phyloP scores from a whole-genome alignment of 768 basidiomycete genomes.

The Kwoniella mangroviensis region DNA sequence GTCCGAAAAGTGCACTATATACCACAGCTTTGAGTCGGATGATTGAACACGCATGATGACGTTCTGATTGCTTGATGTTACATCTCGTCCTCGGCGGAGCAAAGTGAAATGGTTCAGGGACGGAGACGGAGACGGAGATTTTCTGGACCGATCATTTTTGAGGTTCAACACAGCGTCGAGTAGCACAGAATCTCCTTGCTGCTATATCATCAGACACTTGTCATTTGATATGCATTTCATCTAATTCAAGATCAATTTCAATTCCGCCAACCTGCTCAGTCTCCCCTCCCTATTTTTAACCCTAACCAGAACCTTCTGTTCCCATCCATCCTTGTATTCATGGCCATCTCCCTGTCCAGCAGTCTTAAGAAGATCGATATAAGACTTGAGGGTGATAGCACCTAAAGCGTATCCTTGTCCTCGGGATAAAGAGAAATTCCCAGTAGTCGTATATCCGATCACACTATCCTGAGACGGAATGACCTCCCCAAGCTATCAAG shows the following conservation, averaged over 20 bases:
- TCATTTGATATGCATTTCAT: background rate
- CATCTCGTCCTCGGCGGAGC: too few species aligned
- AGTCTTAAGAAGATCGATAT: constrained; percentile 12
- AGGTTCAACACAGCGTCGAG: too few species aligned
- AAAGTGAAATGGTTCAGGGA: too few species aligned
- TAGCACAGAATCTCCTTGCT: too few species aligned
- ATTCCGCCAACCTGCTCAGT: constrained; percentile 19
- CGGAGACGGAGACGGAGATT: too few species aligned
- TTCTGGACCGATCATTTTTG: too few species aligned
- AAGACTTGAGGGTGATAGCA: constrained; percentile 65
- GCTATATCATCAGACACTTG: too few species aligned
- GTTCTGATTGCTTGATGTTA: too few species aligned
- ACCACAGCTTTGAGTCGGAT: too few species aligned
- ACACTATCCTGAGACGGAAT: constrained; percentile 62
- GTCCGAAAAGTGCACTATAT: too few species aligned
- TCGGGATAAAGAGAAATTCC: constrained; percentile 76
- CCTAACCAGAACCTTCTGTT: constrained; percentile 8
- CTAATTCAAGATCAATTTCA: constrained; percentile 13
- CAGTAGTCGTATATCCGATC: constrained; percentile 84
- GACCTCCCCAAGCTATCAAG: constrained; percentile 47
- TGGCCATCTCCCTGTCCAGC: background rate
- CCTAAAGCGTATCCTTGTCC: constrained; percentile 81
- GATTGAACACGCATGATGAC: too few species aligned
- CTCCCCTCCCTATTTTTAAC: constrained; percentile 30
- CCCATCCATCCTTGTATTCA: background rate